Base-by-base conservation (phyloP, 176 grass and related monocot genomes). In the Puya raimondii region DNA sequence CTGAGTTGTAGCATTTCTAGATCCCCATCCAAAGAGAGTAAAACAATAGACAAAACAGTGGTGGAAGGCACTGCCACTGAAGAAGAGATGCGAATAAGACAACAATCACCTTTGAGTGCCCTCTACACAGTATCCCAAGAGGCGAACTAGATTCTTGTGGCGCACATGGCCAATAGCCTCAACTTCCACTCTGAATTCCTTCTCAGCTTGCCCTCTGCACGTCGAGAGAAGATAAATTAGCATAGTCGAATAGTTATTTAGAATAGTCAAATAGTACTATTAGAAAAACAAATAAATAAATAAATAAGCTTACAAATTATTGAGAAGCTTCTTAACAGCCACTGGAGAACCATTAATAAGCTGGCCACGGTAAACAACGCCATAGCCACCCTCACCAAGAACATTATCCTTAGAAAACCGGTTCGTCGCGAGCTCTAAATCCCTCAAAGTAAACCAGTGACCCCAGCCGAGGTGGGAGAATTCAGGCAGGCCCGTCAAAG, bases 91-190 rank as follows among this genome's bases (percentile, higher is more conserved):
- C 58, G 75, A 82, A 56, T 47, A 53, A 20, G 29, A 33, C 66
- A 74, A 51, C 51, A 69, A 72, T 85, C 52, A 92, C 89, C 89
- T 88, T 68, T 92, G 89, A 75, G 89, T 92, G 78, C 89, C 89
- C 68, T 92, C 89, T 12, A 92, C 80, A 49, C 89, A 92, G 48
- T 88, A 92, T 50, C 85, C 89, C 16, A 92, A 80, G 77, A 92
- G 85, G 33, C 89, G 85, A 23, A 92, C 89, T 29, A 92, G 78
- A 83, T 92, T 92, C 67, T 92, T 92, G 77, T 92, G 89, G 50
- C 89, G 89, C 67, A 92, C 89, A 88, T 92, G 89, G 78, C 89
- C 89, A 57, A 92, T 92, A 66, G 89, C 89, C 71, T 92, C 89
- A 80, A 92, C 89, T 85, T 92, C 89, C 76, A 92, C 89, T 81